These are phyloP conservation scores for Chaetomium sp. DNA, from an alignment of 2,329 filamentous ascomycete species.

Conservation along the genomic window DNA sequence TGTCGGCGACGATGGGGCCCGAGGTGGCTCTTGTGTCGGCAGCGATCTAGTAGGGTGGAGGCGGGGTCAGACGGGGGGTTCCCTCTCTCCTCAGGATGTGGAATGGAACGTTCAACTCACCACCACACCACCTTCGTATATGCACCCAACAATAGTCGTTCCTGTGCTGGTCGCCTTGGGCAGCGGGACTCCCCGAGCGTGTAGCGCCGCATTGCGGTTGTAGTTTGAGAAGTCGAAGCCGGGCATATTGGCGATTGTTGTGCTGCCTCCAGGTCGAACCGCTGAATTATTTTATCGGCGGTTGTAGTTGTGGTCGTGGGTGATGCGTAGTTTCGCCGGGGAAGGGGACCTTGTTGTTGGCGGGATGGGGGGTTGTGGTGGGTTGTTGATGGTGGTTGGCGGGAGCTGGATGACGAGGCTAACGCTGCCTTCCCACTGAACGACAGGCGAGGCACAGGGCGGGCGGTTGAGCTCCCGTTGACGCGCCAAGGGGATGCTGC, in stretches of 20 bases:
- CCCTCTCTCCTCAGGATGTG: neutral
- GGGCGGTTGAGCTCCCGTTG: constrained; percentile 20
- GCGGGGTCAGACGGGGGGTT: constrained; percentile 2
- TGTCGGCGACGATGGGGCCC: constrained; percentile 98
- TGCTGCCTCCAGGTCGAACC: neutral
- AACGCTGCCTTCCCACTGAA: constrained; percentile 51
- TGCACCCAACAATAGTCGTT: constrained; percentile 97
- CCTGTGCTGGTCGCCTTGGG: constrained; percentile 98
- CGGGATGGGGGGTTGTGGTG: constrained; percentile 10
- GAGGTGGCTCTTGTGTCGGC: constrained; percentile 97
- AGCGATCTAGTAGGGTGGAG: constrained; percentile 68
- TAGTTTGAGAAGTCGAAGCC: constrained; percentile 99
- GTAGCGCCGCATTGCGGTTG: constrained; percentile 96
- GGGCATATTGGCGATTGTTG: constrained; percentile 66
- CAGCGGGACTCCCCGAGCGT: constrained; percentile 88
- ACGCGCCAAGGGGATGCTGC: constrained; percentile 33
- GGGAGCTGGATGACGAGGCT: constrained; percentile 58
- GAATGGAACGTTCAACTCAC: constrained; percentile 53
- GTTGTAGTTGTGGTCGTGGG: neutral
- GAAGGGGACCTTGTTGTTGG: constrained; percentile 4
- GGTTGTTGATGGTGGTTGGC: constrained; percentile 28
- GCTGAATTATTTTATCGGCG: neutral
- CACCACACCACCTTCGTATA: constrained; percentile 95
- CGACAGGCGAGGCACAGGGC: constrained; percentile 23
- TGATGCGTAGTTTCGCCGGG: neutral